phyloP scores from a whole-genome alignment of 208 protist genomes.

The Leishmania turanica region DNA sequence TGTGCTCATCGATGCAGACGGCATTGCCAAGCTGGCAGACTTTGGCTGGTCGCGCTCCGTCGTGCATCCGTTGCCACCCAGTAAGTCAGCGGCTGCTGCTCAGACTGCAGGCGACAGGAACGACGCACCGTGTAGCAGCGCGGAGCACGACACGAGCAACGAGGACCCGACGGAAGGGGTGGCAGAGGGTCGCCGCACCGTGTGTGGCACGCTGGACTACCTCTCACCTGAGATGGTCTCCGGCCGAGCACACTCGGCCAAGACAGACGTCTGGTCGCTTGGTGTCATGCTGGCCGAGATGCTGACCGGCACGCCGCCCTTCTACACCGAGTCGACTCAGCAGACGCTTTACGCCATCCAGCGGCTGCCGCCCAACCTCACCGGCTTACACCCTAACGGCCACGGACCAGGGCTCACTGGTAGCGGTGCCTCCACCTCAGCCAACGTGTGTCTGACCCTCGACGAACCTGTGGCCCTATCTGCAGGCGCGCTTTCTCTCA shows the following conservation, averaged over 20 bases:
- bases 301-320: slow-evolving; percentile 76
- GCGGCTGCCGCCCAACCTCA: slow-evolving; percentile 40
- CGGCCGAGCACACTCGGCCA: slow-evolving; percentile 50
- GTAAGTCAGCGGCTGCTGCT: neutral
- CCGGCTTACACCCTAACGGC: neutral
- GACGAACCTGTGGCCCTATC: slow-evolving; percentile 24
- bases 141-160: neutral
- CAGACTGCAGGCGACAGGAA: neutral
- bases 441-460: neutral
- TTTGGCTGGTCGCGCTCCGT: slow-evolving; percentile 97
- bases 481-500: slow-evolving; percentile 32
- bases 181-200: slow-evolving; percentile 35
- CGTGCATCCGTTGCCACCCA: neutral
- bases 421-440: neutral
- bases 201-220: slow-evolving; percentile 99
- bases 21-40: slow-evolving; percentile 97
- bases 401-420: neutral
- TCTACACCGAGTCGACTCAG: slow-evolving; percentile 53
- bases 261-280: slow-evolving; percentile 92
- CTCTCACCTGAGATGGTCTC: slow-evolving; percentile 98
- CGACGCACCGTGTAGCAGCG: neutral
- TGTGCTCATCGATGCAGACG: slow-evolving; percentile 72
- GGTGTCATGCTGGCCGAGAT: slow-evolving; percentile 86
- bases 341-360: slow-evolving; percentile 71
- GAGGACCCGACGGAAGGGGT: neutral